Evolutionary conservation across 805 yeast genomes (phyloP).

Genomic region (Torulaspora gathmanii): DNA sequence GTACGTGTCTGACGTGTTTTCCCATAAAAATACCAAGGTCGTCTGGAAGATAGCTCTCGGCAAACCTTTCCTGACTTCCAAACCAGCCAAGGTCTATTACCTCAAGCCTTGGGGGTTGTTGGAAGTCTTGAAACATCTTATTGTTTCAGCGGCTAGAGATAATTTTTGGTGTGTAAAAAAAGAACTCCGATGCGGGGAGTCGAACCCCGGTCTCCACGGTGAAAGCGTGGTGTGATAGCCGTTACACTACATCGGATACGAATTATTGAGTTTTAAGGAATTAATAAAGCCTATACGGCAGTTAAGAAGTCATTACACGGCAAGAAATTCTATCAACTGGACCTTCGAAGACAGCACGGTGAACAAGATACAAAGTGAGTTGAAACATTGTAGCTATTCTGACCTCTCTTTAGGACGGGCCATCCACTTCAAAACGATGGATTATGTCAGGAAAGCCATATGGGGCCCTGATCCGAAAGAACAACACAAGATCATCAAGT

Average conservation of each 20-base stretch:
- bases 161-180: background rate
- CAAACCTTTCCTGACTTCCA: no score
- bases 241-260: constrained; percentile 32
- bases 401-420: background rate
- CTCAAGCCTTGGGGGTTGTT: no score
- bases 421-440: constrained; percentile 47
- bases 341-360: background rate
- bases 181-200: constrained; percentile 33
- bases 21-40: no score
- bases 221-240: constrained; percentile 34
- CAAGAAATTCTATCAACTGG: no score
- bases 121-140: background rate
- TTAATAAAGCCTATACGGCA: no score
- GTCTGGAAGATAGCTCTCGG: no score
- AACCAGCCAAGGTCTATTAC: no score
- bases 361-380: background rate
- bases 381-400: no score
- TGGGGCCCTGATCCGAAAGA: constrained; percentile 98
- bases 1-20: no score
- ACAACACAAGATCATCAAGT: constrained; percentile 71
- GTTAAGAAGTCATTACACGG: background rate
- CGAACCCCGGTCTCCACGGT: constrained; percentile 35
- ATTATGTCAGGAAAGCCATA: constrained; percentile 74
- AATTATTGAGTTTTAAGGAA: background rate
- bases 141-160: background rate